These are phyloP conservation scores for Gliomastix tumulicola DNA, from an alignment of 2,329 filamentous ascomycete genomes.

Conservation along the genomic window DNA sequence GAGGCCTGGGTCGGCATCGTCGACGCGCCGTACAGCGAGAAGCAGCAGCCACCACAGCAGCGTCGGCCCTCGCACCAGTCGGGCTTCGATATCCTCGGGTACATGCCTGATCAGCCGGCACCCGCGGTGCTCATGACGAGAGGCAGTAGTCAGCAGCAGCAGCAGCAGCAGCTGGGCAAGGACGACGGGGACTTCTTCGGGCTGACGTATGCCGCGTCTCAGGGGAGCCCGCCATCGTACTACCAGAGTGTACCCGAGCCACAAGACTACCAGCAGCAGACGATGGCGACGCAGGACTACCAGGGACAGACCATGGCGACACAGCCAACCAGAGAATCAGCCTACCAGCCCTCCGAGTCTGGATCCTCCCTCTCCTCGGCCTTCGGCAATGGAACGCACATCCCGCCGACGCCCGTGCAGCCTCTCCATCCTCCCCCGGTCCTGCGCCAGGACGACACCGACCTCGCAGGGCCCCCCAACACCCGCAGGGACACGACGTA, in stretches of 20 bases:
- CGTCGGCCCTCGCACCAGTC: neutral
- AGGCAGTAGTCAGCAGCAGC: too few species aligned
- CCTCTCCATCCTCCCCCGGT: conserved; percentile 30
- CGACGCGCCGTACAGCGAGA: conserved; percentile 18
- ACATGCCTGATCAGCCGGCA: conserved; percentile 12
- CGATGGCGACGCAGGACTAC: too few species aligned
- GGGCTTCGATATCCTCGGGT: conserved; percentile 12
- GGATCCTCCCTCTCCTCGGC: conserved; percentile 54
- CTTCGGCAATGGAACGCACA: conserved; percentile 52
- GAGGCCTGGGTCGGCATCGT: conserved; percentile 24
- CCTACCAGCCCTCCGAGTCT: neutral
- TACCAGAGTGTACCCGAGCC: too few species aligned
- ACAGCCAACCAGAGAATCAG: too few species aligned
- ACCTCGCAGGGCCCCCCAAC: conserved; percentile 4
- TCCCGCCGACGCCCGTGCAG: conserved; percentile 17
- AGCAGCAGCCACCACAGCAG: too few species aligned
- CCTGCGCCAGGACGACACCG: conserved; percentile 9
- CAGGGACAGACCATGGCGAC: too few species aligned
- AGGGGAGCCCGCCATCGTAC: too few species aligned
- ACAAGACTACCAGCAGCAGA: too few species aligned
- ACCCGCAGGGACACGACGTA: conserved; percentile 40
- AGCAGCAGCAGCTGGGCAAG: too few species aligned
- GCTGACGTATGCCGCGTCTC: too few species aligned
- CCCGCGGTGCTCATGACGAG: too few species aligned
- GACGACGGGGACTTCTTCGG: too few species aligned